Conservation (phyloP, 495 filamentous ascomycete genomes). For the Daldinia bambusicola region DNA sequence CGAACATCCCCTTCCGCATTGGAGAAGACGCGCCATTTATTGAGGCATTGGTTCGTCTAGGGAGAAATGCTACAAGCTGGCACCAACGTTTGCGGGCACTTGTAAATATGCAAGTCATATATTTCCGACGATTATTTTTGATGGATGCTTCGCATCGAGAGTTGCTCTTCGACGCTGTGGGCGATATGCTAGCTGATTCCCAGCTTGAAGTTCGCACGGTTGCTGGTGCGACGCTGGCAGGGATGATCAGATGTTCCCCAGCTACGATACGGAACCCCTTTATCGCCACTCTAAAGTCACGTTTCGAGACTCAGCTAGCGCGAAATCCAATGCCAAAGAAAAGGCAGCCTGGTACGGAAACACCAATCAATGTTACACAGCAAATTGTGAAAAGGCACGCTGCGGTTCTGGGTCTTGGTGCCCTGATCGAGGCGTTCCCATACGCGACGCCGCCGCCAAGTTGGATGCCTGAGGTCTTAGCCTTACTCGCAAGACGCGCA, state of each 20-base stretch:
- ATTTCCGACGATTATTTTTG: constrained; percentile 97
- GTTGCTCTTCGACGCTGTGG: constrained; percentile 86
- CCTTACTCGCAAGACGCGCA: constrained; percentile 83
- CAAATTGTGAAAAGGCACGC: constrained; percentile 86
- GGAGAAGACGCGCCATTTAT: constrained; percentile 89
- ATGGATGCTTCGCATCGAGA: constrained; percentile 79
- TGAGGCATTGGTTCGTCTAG: constrained; percentile 85
- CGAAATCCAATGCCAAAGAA: constrained; percentile 89
- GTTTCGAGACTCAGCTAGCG: constrained; percentile 79
- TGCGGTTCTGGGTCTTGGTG: constrained; percentile 90
- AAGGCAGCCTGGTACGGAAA: constrained; percentile 72
- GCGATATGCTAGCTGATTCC: constrained; percentile 89
- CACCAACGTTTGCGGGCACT: constrained; percentile 96
- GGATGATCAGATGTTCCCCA: constrained; percentile 99
- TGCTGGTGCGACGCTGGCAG: constrained; percentile 88
- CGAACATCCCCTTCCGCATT: constrained; percentile 91
- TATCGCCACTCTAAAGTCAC: constrained; percentile 76
- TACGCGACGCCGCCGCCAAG: constrained; percentile 90
- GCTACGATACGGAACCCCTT: constrained; percentile 77
- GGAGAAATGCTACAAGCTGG: constrained; percentile 87
- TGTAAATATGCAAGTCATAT: constrained; percentile 99
- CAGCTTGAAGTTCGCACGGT: constrained; percentile 97
- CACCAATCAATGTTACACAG: constrained; percentile 79
- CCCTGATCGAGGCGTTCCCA: constrained; percentile 95
- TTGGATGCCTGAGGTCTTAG: constrained; percentile 95